phyloP scores from a whole-genome alignment of 768 basidiomycete genomes.

The Brasilioporus rufonigricans region DNA sequence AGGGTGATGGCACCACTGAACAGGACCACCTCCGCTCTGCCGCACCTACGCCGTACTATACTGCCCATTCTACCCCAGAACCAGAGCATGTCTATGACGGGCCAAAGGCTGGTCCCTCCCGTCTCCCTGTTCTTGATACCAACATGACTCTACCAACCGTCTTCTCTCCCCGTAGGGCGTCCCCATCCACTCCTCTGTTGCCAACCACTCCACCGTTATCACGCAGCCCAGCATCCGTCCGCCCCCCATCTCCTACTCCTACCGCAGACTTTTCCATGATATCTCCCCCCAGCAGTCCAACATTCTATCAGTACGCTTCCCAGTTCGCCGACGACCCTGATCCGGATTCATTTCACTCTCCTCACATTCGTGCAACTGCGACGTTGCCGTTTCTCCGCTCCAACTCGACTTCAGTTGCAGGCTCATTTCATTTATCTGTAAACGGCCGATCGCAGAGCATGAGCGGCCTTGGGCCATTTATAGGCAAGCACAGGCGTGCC shows the following conservation, averaged over 20 bases:
- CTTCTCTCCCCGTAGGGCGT: slow-evolving; percentile 14
- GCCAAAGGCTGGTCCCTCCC: slow-evolving; percentile 27
- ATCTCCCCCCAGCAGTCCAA: slow-evolving; percentile 38
- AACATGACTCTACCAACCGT: slow-evolving; percentile 9
- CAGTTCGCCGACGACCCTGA: slow-evolving; percentile 20
- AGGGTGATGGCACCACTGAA: slow-evolving; percentile 9
- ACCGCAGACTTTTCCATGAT: slow-evolving; percentile 49
- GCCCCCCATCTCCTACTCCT: slow-evolving; percentile 44
- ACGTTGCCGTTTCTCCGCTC: slow-evolving; percentile 34
- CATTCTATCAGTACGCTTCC: slow-evolving; percentile 33
- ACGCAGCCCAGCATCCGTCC: slow-evolving; percentile 13
- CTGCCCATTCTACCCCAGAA: slow-evolving; percentile 32
- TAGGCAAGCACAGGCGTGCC: slow-evolving; percentile 24
- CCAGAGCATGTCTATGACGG: slow-evolving; percentile 16
- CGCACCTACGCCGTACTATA: slow-evolving; percentile 32
- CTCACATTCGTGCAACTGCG: slow-evolving; percentile 19
- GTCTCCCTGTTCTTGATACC: slow-evolving; percentile 23
- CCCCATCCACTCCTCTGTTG: slow-evolving; percentile 27
- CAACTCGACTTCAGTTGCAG: slow-evolving; percentile 21
- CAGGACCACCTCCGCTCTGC: slow-evolving; percentile 22
- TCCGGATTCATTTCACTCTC: slow-evolving; percentile 23
- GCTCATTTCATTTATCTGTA: slow-evolving; percentile 19
- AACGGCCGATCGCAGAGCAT: slow-evolving; percentile 28
- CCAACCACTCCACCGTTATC: slow-evolving; percentile 24
- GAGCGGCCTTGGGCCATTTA: slow-evolving; percentile 22